Evolutionary conservation across 1,139 yeast species (phyloP), one percentile per base, ranked within the genome.

Genomic region (Chernovozyma sophiae-reginae): DNA sequence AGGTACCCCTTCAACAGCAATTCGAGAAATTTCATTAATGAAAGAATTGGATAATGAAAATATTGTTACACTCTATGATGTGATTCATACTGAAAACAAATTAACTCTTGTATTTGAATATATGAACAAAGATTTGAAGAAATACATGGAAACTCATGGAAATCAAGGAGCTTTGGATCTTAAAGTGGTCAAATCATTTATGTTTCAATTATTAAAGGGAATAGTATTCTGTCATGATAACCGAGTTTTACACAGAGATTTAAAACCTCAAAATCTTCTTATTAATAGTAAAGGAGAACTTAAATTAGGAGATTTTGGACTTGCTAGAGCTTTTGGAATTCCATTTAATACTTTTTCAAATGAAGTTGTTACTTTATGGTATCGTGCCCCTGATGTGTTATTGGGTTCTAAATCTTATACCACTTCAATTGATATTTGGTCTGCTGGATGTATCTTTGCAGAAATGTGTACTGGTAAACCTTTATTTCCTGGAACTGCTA

Each of bases 391-490:
- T 0, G 99, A 92, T 58, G 98, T 92, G 30, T 68, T 92, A 38
- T 76, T 92, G 61, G 99, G 99, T 0, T 86, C 96, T 1, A 77
- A 97, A 48, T 89, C 95, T 34, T 92, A 92, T 60, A 85, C 96
- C 24, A 92, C 98, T 0, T 86, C 96, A 1, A 92, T 92, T 45
- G 99, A 92, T 61, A 89, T 92, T 64, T 92, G 99, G 99, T 87
- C 97, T 22, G 95, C 96, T 17, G 99, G 99, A 11, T 92, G 98
- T 62, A 92, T 92, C 38, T 73, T 92, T 56, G 97, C 97, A 1
- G 99, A 92, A 58, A 92, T 92, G 98, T 83, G 92, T 49, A 86
- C 96, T 8, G 98, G 98, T n/a, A 82, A 92, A 51, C 97, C 99
- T 0, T 66, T 92, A 39, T 92, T 92, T 59, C 96, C 98, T 1